Conservation (phyloP, 495 filamentous ascomycete genomes). For the Aspergillus cavernicola region DNA sequence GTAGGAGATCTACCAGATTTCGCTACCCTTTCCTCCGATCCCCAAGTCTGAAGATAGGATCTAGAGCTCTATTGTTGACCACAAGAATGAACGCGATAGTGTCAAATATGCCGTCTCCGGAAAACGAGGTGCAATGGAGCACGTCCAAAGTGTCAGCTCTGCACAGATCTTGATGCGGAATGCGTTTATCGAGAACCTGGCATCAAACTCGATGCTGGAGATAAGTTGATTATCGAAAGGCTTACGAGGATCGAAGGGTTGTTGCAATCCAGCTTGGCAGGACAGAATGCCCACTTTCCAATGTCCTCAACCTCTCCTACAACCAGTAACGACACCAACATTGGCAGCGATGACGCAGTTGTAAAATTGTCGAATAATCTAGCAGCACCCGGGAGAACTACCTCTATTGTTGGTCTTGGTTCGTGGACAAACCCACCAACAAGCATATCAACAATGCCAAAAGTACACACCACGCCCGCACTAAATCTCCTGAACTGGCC, state of each 20-base stretch:
- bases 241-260: slow-evolving; percentile 72
- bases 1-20: background rate
- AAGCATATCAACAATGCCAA: slow-evolving; percentile 82
- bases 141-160: slow-evolving; percentile 78
- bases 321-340: slow-evolving; percentile 64
- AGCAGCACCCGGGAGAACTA: slow-evolving; percentile 51
- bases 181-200: slow-evolving; percentile 82
- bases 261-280: slow-evolving; percentile 60
- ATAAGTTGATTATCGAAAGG: slow-evolving; percentile 78
- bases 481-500: slow-evolving; percentile 78
- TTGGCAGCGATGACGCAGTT: slow-evolving; percentile 61
- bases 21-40: background rate
- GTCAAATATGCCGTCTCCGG: slow-evolving; percentile 78
- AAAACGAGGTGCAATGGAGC: slow-evolving; percentile 84
- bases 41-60: background rate
- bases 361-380: slow-evolving; percentile 34
- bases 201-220: slow-evolving; percentile 82
- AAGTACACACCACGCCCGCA: slow-evolving; percentile 74
- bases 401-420: slow-evolving; percentile 62
- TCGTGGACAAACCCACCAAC: slow-evolving; percentile 65
- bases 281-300: slow-evolving; percentile 47
- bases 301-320: slow-evolving; percentile 57
- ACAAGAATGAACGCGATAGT: slow-evolving; percentile 52
- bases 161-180: slow-evolving; percentile 75
- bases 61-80: slow-evolving; percentile 4